A percentile compares a stretch with the other conserved stretches of the same genome.
phyloP scores from a whole-genome alignment of 371 early-diverging fungal genomes.

The Apophysomyces trapeziformis region DNA sequence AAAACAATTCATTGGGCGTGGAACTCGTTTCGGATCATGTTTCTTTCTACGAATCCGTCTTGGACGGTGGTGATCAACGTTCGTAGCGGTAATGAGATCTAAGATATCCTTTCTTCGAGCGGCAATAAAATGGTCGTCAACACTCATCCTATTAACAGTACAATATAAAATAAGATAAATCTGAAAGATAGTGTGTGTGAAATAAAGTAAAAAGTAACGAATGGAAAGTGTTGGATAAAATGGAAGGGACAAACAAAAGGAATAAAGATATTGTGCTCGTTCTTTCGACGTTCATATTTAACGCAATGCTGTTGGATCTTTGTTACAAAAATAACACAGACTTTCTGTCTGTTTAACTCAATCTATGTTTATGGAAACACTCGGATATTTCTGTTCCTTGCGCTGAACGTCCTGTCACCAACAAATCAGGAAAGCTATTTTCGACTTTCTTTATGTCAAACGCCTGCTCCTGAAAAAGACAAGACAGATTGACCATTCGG shows the following conservation, averaged over 20 bases:
- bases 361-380: background rate
- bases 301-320: background rate
- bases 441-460: background rate
- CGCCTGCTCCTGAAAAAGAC: background rate
- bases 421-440: background rate
- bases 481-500: background rate
- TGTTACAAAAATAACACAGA: background rate
- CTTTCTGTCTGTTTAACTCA: background rate
- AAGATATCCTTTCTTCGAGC: background rate
- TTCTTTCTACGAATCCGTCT: background rate
- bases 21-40: background rate
- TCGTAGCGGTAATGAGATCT: background rate
- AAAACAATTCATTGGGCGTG: slow-evolving; percentile 10
- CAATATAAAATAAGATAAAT: too few relatives aligned
- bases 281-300: slow-evolving; percentile 2
- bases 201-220: background rate
- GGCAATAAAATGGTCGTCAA: background rate
- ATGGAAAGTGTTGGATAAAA: background rate
- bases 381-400: background rate
- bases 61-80: background rate
- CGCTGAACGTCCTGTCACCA: background rate
- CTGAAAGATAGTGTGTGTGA: too few relatives aligned
- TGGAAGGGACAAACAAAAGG: background rate
- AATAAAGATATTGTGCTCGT: background rate
- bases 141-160: background rate